Percentiles rank a stretch among this genome's conserved stretches.
Evolutionary conservation across 768 basidiomycete genomes (phyloP).

Genomic region (Rhodotorula toruloides): DNA sequence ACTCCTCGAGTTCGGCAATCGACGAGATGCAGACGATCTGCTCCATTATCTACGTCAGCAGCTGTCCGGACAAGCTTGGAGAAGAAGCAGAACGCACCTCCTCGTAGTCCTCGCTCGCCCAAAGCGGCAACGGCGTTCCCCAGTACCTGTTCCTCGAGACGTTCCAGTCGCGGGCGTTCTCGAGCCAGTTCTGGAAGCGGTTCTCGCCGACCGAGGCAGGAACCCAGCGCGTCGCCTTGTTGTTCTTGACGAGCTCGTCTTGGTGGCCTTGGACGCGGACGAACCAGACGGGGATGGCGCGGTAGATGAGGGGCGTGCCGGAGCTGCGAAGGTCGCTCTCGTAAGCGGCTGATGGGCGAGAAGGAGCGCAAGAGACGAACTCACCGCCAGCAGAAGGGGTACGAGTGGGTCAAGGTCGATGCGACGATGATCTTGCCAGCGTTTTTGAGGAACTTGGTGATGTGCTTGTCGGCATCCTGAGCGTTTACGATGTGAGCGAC

Average conservation of each 20-base stretch:
- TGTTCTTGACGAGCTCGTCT: constrained; percentile 82
- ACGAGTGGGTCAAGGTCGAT: constrained; percentile 78
- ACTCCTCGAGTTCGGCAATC: constrained; percentile 73
- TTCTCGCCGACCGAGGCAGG: constrained; percentile 84
- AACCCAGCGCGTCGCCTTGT: constrained; percentile 89
- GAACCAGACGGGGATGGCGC: constrained; percentile 94
- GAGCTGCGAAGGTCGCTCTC: constrained; percentile 55
- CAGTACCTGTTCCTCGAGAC: constrained; percentile 98
- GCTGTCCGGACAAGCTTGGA: neutral
- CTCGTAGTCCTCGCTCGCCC: constrained; percentile 86
- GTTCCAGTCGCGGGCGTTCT: constrained; percentile 99
- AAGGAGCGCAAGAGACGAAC: constrained; percentile 4
- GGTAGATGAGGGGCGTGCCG: constrained; percentile 89
- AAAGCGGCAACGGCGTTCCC: constrained; percentile 95
- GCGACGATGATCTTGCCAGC: constrained; percentile 84
- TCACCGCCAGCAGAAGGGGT: constrained; percentile 96
- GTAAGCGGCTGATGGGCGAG: constrained; percentile 10
- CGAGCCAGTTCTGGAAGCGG: constrained; percentile 94
- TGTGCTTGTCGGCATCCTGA: constrained; percentile 86
- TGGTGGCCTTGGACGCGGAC: constrained; percentile 78
- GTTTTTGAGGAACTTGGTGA: constrained; percentile 81
- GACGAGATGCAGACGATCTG: constrained; percentile 69
- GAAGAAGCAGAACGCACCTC: constrained; percentile 56
- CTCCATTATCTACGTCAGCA: neutral
- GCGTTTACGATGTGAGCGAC: neutral